Evolutionary conservation across 2,329 filamentous ascomycete species (phyloP).

Genomic region (Myotisia sp.): DNA sequence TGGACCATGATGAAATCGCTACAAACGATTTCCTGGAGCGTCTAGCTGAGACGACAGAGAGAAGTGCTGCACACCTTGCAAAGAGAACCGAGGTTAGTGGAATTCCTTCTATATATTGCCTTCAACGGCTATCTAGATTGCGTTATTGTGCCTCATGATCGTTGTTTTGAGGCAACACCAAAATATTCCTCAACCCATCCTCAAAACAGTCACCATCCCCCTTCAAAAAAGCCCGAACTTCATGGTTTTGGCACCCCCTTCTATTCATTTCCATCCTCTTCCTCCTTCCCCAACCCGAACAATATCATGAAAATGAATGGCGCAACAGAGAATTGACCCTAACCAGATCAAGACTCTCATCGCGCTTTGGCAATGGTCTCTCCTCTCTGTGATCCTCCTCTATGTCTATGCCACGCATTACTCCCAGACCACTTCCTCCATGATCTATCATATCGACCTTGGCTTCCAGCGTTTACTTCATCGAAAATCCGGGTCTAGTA

Average conservation of each 20-base stretch:
- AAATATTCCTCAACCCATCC: slow-evolving; percentile 1
- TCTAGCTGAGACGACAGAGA: slow-evolving; percentile 42
- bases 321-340: too few species aligned
- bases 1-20: slow-evolving; percentile 23
- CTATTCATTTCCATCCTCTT: neutral
- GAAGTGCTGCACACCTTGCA: slow-evolving; percentile 33
- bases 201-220: neutral
- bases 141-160: neutral
- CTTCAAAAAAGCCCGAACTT: too few species aligned
- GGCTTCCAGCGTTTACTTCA: slow-evolving; percentile 8
- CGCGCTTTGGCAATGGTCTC: slow-evolving; percentile 13
- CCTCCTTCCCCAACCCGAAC: neutral
- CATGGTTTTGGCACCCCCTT: neutral
- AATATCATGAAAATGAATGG: slow-evolving; percentile 5
- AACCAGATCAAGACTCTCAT: slow-evolving; percentile 12
- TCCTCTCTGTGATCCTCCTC: slow-evolving; percentile 11
- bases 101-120: slow-evolving; percentile 7
- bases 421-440: slow-evolving; percentile 8
- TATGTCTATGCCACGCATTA: slow-evolving; percentile 12
- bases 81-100: slow-evolving; percentile 30
- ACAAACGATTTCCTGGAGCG: slow-evolving; percentile 28
- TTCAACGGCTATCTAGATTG: neutral
- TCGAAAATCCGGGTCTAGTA: slow-evolving; percentile 7
- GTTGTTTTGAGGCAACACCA: too few species aligned
- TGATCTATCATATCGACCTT: slow-evolving; percentile 11